Base-by-base conservation (phyloP, 192 early-diverging fungal genomes). In the Jimgerdemannia flammicorona region DNA sequence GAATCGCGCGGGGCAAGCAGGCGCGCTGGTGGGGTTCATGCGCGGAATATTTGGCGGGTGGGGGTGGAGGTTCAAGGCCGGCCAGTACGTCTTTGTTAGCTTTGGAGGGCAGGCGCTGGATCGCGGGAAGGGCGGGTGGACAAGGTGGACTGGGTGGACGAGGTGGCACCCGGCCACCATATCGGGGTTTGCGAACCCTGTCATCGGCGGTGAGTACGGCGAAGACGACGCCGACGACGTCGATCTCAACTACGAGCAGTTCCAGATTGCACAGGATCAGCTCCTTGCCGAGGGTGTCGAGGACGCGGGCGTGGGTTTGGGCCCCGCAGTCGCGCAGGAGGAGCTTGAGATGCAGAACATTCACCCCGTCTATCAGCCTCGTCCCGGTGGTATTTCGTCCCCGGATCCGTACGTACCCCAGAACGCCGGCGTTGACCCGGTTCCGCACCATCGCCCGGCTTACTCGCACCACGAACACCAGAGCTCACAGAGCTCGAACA, bases 51-150 rank as follows among this genome's bases (percentile, higher is more conserved):
- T 79, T 64, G 74, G 75, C 10, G 54, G 75, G 14, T 49, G 40
- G 19, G 43, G 70, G 4, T 19, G 49, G 3, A 20, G 29, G 39
- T 85, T 77, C 66, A 72, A 77, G 43, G 72, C 84, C 19, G 81
- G 84, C 42, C 84, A 85, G 78, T 85, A 85, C 66, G 77, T 77
- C 3, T 85, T 85, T 71, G 64, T 85, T n/a, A 73, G 77, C 3
- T 72, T 85, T 65, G 72, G 70, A 4, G 64, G 65, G n/a, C 19
- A 70, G 18, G 70, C 66, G 44, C 64, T 64, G 44, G 64, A 71
- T 44, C 70, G 72, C 64, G 76, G 71, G 4, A 44, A 66, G 42
- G 72, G 72, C 20, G 19, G 63, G 19, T 40, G 65, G 64, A 73
- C 44, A 4, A n/a, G 40, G 20, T 18, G 40, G 64, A 40, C 68